These are phyloP conservation scores for Candida broadrunensis DNA, from an alignment of 805 yeast genomes.

Conservation along the genomic window DNA sequence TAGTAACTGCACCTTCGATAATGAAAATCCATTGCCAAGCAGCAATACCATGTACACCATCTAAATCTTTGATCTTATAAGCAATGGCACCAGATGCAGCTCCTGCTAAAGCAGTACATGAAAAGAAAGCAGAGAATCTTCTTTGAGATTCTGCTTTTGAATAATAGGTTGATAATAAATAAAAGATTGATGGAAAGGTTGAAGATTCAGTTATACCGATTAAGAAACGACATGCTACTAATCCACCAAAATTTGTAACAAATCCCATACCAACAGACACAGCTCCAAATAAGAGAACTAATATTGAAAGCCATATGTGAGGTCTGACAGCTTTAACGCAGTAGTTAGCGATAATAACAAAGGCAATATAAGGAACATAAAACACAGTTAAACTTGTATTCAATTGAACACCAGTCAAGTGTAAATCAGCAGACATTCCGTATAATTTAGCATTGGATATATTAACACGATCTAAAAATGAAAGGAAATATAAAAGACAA, in stretches of 20 bases:
- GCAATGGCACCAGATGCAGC: conserved; percentile 78
- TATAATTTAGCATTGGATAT: conserved; percentile 78
- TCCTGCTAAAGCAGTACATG: conserved; percentile 73
- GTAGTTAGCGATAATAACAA: conserved; percentile 65
- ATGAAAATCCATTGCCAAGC: conserved; percentile 55
- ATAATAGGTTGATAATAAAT: conserved; percentile 65
- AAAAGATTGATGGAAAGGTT: conserved; percentile 74
- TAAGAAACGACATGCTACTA: conserved; percentile 61
- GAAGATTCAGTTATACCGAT: conserved; percentile 70
- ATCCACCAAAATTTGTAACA: conserved; percentile 53
- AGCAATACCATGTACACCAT: conserved; percentile 38
- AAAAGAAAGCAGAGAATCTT: conserved; percentile 65
- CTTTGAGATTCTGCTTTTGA: conserved; percentile 63
- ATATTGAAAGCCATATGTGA: conserved; percentile 57
- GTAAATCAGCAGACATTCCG: conserved; percentile 57
- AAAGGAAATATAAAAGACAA: conserved; percentile 67
- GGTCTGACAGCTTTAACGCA: conserved; percentile 58
- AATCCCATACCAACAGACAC: conserved; percentile 67
- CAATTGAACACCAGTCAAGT: conserved; percentile 56
- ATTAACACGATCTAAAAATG: conserved; percentile 79
- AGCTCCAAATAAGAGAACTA: conserved; percentile 63
- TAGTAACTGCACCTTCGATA: conserved; percentile 42
- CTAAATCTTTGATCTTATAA: conserved; percentile 55
- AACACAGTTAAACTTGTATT: conserved; percentile 66
- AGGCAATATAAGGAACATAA: conserved; percentile 66